Evolutionary conservation across 257 asterid species (phyloP).

Genomic region (Solanum chiquidenum): DNA sequence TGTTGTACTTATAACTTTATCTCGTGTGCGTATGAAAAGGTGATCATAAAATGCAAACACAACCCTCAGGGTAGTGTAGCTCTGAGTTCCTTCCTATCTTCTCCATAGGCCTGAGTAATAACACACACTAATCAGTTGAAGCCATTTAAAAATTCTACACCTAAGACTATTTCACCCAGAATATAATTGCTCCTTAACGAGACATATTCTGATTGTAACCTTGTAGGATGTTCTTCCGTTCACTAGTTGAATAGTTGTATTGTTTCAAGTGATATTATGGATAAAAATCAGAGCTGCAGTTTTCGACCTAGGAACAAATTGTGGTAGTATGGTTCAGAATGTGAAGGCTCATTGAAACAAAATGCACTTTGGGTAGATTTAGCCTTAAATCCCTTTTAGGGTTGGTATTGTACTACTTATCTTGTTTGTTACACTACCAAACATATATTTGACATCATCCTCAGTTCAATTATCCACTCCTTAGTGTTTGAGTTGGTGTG

Average conservation of each 20-base stretch:
- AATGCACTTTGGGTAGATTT: too few species aligned
- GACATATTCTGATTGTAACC: neutral
- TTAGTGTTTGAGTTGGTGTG: too few species aligned
- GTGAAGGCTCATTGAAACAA: too few species aligned
- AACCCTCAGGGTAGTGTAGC: slow-evolving; percentile 56
- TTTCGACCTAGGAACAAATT: too few species aligned
- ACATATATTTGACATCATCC: too few species aligned
- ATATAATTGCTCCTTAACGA: neutral
- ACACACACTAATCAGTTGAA: neutral
- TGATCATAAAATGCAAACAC: neutral
- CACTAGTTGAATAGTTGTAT: neutral
- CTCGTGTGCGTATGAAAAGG: slow-evolving; percentile 13
- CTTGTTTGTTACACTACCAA: too few species aligned
- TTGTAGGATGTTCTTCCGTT: neutral
- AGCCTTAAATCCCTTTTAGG: too few species aligned
- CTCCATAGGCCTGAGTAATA: slow-evolving; percentile 63
- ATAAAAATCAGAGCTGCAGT: neutral
- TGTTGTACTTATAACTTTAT: slow-evolving; percentile 7
- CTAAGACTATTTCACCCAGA: neutral
- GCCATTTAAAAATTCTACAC: neutral
- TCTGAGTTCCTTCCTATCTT: slow-evolving; percentile 76
- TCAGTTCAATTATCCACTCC: too few species aligned
- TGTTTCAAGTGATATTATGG: neutral
- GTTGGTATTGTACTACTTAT: too few species aligned
- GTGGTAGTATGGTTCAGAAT: too few species aligned